Percentiles rank a stretch among this genome's conserved stretches.
phyloP scores from a whole-genome alignment of 2,329 filamentous ascomycete genomes.

The Penicillium hordei region DNA sequence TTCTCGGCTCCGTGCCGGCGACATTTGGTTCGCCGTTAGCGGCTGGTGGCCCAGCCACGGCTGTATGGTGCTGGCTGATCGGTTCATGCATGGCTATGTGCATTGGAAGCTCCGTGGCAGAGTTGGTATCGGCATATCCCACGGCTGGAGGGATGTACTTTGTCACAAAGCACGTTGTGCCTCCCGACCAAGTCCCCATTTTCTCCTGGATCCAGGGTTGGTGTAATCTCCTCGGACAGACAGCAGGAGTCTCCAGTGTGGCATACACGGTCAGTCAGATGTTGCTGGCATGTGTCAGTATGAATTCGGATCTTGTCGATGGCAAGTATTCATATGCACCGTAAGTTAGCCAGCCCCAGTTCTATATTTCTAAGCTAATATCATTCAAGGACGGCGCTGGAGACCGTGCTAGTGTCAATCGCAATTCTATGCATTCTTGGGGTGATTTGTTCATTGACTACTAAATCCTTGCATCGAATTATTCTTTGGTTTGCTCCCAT shows the following conservation, averaged over 20 bases:
- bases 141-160: constrained; percentile 69
- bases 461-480: constrained; percentile 58
- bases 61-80: constrained; percentile 66
- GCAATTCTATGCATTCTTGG: constrained; percentile 56
- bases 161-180: constrained; percentile 65
- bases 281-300: constrained; percentile 61
- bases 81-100: constrained; percentile 64
- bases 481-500: constrained; percentile 67
- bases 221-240: constrained; percentile 66
- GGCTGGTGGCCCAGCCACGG: constrained; percentile 62
- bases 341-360: constrained; percentile 41
- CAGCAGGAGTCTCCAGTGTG: constrained; percentile 62
- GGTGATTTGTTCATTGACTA: constrained; percentile 63
- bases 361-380: constrained; percentile 10
- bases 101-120: constrained; percentile 65
- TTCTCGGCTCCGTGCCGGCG: constrained; percentile 64
- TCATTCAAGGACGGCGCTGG: constrained; percentile 51
- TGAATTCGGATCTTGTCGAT: constrained; percentile 57
- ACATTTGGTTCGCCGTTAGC: constrained; percentile 60
- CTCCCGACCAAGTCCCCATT: constrained; percentile 59
- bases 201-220: constrained; percentile 68
- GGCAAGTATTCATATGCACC: constrained; percentile 56
- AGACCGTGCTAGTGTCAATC: constrained; percentile 61
- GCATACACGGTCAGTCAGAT: constrained; percentile 65
- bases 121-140: constrained; percentile 65